Evolutionary conservation across 2,329 filamentous ascomycete species (phyloP), one percentile per base, ranked within the genome.

Genomic region (Venturia effusa): DNA sequence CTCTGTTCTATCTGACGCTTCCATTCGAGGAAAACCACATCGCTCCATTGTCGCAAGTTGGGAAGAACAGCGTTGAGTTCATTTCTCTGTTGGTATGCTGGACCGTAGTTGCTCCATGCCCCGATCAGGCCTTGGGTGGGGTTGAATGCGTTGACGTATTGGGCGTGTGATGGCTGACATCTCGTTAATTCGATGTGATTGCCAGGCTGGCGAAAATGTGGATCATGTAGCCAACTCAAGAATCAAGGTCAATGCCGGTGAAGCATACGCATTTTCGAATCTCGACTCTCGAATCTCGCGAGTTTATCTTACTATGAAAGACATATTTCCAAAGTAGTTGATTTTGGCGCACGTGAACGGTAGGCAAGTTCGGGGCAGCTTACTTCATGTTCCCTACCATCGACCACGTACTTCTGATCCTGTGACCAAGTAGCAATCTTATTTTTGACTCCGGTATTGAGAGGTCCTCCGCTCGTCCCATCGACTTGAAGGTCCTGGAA

Each of bases 1-100:
- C 24, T 15, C 5, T 34, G 2, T 34, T 34, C 27, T 2, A 57
- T 10, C 17, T 57, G 51, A 22, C 34, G 30, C 30, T 57, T 57
- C 60, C 60, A 62, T 24, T 48, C 43, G 13, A 32, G 22, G 17
- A 62, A 62, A 6, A 32, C 43, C 15, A 62, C 60, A 45, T 62
- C 60, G 15, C 7, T 13, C 60, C 60, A 62, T 32, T 62, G 60
- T 19, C 32, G 32, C 24, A 62, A n/a, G 15, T 61, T 45, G 5
- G 59, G 34, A 1, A 27, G 30, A 32, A 61, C 19, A 11, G 51
- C 51, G 7, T 57, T 57, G 6, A 19, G 51, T 19, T 57, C 27
- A n/a, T 57, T 19, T 19, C 15, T 32, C 5, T 34, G 22, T n/a
- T 34, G 30, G 15, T 22, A 34, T 30, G 27, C 51, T 8, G 51